Base-by-base conservation (phyloP, 441 rosid genomes). In the Erysimum pusillum region DNA sequence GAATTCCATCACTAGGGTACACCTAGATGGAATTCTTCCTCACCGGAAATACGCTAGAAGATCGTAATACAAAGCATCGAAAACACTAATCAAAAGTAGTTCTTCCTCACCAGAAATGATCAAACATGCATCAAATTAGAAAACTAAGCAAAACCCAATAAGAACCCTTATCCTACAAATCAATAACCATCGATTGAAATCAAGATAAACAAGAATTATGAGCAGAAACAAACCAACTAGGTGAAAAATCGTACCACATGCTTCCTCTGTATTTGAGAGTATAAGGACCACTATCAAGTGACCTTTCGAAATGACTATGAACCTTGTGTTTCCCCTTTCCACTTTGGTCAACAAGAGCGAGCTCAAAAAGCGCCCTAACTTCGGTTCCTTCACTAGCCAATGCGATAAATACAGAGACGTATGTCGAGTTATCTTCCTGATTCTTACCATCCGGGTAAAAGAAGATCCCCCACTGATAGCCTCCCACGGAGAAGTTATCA, bases 371-470 rank as follows among this genome's bases (percentile, higher is more conserved):
- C 15, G 94, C 97, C 79, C 97, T 86, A 9, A 91, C 97, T 32
- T 91, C 94, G 1, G 90, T 82, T 4, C 97, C 97, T 34, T 91
- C 97, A 77, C 97, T 91, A 0, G 90, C 97, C 66, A 91, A 73
- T 7, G 94, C 94, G 10, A 91, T 87, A 71, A 91, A 91, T 17
- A 89, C 85, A 10, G 91, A 91, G 2, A 90, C 91, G 58, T 90
- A 90, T 6, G 83, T 31, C 10, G 91, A 88, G 52, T 71, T 87
- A 71, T 90, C 93, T 77, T 90, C 96, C 4, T 78, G 83, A 76
- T 89, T 90, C 80, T 90, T 90, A 14, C 93, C 96, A 69, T 87
- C 96, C 12, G 96, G 96, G 71, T 90, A 90, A 53, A 90, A 90
- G 79, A 87, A 90, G 82, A 90, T 84, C 71, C 88, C 93, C 96